Evolutionary conservation across 768 basidiomycete species (phyloP).

Genomic region (Auriscalpium vulgare): DNA sequence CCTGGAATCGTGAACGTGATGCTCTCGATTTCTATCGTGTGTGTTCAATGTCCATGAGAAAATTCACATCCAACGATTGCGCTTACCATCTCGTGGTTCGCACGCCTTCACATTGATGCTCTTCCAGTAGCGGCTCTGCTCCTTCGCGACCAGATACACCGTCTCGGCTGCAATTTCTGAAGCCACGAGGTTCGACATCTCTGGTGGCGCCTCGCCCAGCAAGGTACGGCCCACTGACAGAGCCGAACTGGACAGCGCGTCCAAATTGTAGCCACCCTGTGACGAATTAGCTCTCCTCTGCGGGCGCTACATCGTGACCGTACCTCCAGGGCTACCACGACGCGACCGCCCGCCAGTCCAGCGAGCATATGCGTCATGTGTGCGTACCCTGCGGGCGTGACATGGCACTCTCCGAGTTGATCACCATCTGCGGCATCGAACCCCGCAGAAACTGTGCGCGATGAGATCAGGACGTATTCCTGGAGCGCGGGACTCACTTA

Average conservation of each 20-base stretch:
- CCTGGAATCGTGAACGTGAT: slow-evolving; percentile 64
- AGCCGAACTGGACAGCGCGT: slow-evolving; percentile 81
- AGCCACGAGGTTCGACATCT: slow-evolving; percentile 64
- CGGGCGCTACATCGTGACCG: not conserved
- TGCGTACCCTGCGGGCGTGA: slow-evolving; percentile 88
- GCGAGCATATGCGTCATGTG: slow-evolving; percentile 99
- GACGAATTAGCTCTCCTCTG: not conserved
- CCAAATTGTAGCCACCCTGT: slow-evolving; percentile 92
- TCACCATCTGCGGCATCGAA: slow-evolving; percentile 97
- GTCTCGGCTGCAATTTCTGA: slow-evolving; percentile 82
- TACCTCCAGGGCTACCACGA: slow-evolving; percentile 90
- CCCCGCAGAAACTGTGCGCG: slow-evolving; percentile 79
- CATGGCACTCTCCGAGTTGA: slow-evolving; percentile 82
- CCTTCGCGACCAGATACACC: slow-evolving; percentile 77
- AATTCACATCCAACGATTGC: not conserved
- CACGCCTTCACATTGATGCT: slow-evolving; percentile 73
- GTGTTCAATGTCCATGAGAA: not conserved
- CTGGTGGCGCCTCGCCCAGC: slow-evolving; percentile 81
- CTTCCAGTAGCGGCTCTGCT: slow-evolving; percentile 92
- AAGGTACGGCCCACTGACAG: slow-evolving; percentile 81
- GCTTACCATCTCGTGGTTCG: slow-evolving; percentile 71
- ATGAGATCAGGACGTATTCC: not conserved
- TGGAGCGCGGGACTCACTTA: slow-evolving; percentile 51
- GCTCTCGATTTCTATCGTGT: slow-evolving; percentile 46
- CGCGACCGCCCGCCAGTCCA: slow-evolving; percentile 76